Base-by-base conservation (phyloP, 768 basidiomycete species). In the Nidularia pulvinata region DNA sequence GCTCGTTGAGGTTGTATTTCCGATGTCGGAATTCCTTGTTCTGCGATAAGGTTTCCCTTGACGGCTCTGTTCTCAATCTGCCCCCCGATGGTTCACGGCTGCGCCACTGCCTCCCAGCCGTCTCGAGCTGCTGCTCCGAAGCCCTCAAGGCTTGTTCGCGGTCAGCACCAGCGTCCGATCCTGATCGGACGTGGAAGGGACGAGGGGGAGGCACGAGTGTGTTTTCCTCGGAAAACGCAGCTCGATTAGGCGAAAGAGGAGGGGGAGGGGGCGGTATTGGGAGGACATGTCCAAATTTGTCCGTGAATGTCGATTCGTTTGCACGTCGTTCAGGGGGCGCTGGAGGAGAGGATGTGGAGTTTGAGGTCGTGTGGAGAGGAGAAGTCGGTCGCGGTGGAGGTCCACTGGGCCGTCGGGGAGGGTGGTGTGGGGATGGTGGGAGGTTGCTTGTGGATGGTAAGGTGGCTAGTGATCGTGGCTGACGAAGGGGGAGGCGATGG, bases 121-220 rank as follows among this genome's bases (percentile, higher is more conserved):
- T 59, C 11, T 76, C 74, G 43, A 64, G 45, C 25, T 67, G 65
- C 50, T 67, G 68, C 57, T 83, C 79, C n/a, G 71, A 61, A 22
- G 67, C 60, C 52, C 69, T 76, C 45, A 74, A 59, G 13, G 67
- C 61, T 43, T 68, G 66, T 53, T 84, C 82, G 32, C 79, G 72
- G 44, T 85, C 80, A 37, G 69, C 69, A 35, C 71, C 77, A 19
- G 78, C 76, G 65, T 85, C 83, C 2, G 84, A 83, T 30, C 75
- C 76, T 11, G 79, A 70, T 54, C 78, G 74, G 45, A 64, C 60
- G 59, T 82, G 81, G 14, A 61, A 59, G 30, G 65, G 57, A 55
- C 69, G 58, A 49, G 61, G 53, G 25, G 66, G 57, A 37, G 77
- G 65, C 1, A 66, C 57, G 5, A 75, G 56, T 52, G 62, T 62